phyloP scores from a whole-genome alignment of 2,329 filamentous ascomycete genomes.

The Ophiostoma tasmaniense region DNA sequence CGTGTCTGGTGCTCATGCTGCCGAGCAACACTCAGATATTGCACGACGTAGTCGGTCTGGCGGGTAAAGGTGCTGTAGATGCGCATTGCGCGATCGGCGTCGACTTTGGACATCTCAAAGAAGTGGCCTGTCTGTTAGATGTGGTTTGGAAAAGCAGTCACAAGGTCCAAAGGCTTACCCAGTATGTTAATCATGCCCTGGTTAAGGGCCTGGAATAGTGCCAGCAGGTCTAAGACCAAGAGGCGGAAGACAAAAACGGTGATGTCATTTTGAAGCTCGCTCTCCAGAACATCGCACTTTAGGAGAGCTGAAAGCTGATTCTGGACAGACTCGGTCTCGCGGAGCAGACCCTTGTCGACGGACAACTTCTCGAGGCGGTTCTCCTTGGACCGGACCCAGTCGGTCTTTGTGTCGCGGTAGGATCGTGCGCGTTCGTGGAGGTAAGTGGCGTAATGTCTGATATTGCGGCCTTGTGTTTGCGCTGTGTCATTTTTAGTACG shows the following conservation, averaged over 20 bases:
- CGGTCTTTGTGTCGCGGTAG: constrained; percentile 74
- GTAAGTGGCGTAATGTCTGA: constrained; percentile 84
- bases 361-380: constrained; percentile 74
- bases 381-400: constrained; percentile 80
- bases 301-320: constrained; percentile 76
- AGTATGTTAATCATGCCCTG: constrained; percentile 95
- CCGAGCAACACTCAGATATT: constrained; percentile 77
- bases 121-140: constrained; percentile 61
- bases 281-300: constrained; percentile 83
- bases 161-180: constrained; percentile 45
- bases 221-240: constrained; percentile 79
- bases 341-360: constrained; percentile 83
- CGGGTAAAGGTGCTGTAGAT: constrained; percentile 89
- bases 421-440: constrained; percentile 72
- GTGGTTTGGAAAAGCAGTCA: background rate
- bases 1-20: constrained; percentile 88
- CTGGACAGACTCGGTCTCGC: constrained; percentile 88
- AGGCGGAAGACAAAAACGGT: constrained; percentile 88
- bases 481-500: constrained; percentile 42
- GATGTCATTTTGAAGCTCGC: constrained; percentile 92
- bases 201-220: constrained; percentile 90
- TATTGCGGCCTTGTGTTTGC: constrained; percentile 91
- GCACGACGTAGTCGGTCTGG: constrained; percentile 87
- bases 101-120: constrained; percentile 93
- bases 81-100: constrained; percentile 82